Conservation (phyloP, 1,139 yeast species). For the Sugiyamaella grinbergsii region DNA sequence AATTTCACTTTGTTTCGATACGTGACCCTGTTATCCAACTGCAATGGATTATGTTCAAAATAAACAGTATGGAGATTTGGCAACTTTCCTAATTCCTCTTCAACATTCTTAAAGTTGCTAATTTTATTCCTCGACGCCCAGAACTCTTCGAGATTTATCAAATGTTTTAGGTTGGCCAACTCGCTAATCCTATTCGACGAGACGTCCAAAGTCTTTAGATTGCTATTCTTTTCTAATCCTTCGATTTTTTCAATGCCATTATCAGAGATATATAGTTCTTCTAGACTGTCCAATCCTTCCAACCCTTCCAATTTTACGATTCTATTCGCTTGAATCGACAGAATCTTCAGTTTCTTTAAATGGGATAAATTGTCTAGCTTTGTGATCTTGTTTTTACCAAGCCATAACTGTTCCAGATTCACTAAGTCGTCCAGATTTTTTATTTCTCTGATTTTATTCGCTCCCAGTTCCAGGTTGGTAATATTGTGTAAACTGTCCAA, state of each 20-base stretch:
- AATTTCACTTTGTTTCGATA: conserved; percentile 82
- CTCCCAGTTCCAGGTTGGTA: conserved; percentile 84
- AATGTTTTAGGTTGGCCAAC: conserved; percentile 66
- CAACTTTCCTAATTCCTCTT: conserved; percentile 61
- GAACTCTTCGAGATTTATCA: conserved; percentile 74
- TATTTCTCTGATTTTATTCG: conserved; percentile 73
- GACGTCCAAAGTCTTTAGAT: conserved; percentile 75
- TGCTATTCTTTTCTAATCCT: conserved; percentile 69
- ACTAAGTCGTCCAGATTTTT: conserved; percentile 56
- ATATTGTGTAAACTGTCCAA: conserved; percentile 60
- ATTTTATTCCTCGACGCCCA: conserved; percentile 89
- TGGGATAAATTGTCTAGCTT: conserved; percentile 62
- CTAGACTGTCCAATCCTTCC: conserved; percentile 67
- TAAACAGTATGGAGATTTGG: conserved; percentile 82
- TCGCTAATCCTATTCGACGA: conserved; percentile 69
- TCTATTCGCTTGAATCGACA: conserved; percentile 88
- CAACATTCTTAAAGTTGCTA: conserved; percentile 67
- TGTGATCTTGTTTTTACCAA: conserved; percentile 82
- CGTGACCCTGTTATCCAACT: conserved; percentile 67
- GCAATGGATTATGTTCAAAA: conserved; percentile 93
- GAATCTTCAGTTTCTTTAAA: conserved; percentile 66
- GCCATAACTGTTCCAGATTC: conserved; percentile 78
- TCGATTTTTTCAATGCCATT: conserved; percentile 78
- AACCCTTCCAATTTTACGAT: conserved; percentile 80
- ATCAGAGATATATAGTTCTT: conserved; percentile 86